Evolutionary conservation across 2,329 filamentous ascomycete species (phyloP).

Genomic region (Talaromyces sp.): DNA sequence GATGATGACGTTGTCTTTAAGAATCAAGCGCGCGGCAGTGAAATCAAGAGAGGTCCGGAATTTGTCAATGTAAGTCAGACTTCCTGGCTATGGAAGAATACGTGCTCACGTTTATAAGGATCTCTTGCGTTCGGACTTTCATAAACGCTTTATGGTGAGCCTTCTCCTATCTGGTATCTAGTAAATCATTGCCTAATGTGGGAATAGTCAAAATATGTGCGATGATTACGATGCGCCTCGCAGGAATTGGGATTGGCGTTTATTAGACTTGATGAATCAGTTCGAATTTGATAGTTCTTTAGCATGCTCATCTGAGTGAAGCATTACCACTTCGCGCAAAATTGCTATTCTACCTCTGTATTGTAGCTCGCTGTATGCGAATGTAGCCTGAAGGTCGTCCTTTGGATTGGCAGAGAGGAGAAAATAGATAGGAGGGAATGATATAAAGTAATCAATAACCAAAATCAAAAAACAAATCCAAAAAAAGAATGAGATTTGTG

Average conservation of each 20-base stretch:
- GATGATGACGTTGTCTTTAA: conserved; percentile 99
- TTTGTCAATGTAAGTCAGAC: conserved; percentile 79
- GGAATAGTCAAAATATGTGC: conserved; percentile 48
- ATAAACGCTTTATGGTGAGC: conserved; percentile 87
- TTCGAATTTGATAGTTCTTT: neutral
- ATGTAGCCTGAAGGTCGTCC: neutral
- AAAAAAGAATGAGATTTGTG: neutral
- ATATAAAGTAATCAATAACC: neutral
- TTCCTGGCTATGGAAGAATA: conserved; percentile 8
- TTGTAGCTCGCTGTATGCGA: neutral
- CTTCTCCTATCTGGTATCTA: neutral
- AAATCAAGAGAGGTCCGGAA: conserved; percentile 88
- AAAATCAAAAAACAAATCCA: neutral
- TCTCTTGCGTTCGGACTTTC: conserved; percentile 89
- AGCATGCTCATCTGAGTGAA: neutral
- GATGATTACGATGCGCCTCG: conserved; percentile 30
- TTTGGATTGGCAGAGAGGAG: neutral
- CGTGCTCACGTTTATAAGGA: conserved; percentile 53
- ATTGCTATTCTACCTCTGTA: neutral
- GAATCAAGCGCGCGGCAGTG: conserved; percentile 93
- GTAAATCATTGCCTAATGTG: neutral
- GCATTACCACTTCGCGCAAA: neutral
- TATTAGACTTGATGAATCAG: neutral
- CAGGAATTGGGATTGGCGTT: neutral
- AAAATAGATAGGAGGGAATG: neutral